Conservation (phyloP, 179 eudicot genomes). For the Vitellaria paradoxa region DNA sequence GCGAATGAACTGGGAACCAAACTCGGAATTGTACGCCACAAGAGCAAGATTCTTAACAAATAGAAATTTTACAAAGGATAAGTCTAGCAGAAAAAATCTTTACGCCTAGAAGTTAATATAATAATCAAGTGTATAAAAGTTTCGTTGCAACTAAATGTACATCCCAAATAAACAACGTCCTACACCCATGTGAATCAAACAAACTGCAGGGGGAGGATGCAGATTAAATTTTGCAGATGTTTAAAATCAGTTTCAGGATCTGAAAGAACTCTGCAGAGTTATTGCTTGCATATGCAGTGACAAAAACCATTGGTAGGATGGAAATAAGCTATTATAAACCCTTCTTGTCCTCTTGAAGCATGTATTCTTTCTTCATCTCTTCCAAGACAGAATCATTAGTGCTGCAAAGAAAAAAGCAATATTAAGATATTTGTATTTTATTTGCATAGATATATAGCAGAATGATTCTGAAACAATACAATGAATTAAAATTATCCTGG, state of each 20-base stretch:
- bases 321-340: not conserved
- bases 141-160: not conserved
- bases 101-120: too few species aligned
- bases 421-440: too few species aligned
- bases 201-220: not conserved
- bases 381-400: slow-evolving; percentile 83
- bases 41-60: not conserved
- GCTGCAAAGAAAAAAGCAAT: slow-evolving; percentile 34
- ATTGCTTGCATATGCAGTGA: not conserved
- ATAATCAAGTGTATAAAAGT: not conserved
- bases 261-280: too few species aligned
- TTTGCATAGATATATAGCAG: too few species aligned
- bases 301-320: not conserved
- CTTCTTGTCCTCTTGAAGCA: slow-evolving; percentile 58
- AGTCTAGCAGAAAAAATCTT: not conserved
- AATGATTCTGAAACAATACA: too few species aligned
- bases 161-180: not conserved
- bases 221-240: not conserved
- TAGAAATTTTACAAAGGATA: not conserved
- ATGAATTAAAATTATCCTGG: too few species aligned
- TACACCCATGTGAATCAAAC: not conserved
- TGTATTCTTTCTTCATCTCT: slow-evolving; percentile 77
- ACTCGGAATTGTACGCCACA: not conserved
- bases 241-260: not conserved
- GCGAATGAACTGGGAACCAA: too few species aligned